These are phyloP conservation scores for Mucor velutinosus DNA, from an alignment of 371 early-diverging fungal genomes.

Conservation along the genomic window DNA sequence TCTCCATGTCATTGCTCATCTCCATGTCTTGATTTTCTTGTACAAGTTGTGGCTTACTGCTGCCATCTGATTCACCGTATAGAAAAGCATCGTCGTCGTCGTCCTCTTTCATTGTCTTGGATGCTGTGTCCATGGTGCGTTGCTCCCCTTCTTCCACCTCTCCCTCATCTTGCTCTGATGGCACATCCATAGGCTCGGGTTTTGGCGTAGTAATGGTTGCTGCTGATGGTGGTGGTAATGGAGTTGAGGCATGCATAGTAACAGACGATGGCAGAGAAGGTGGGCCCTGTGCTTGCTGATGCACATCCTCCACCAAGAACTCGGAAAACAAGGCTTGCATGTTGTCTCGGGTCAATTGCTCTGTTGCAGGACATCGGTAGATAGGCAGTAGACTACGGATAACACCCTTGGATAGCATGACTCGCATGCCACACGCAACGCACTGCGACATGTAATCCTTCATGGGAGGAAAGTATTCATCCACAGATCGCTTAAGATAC, in stretches of 20 bases:
- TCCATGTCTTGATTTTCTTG: slow-evolving; percentile 14
- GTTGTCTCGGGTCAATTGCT: slow-evolving; percentile 27
- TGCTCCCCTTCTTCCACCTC: not conserved
- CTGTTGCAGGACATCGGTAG: slow-evolving; percentile 35
- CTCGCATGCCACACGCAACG: slow-evolving; percentile 60
- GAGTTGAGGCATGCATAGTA: slow-evolving; percentile 4
- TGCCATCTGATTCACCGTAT: slow-evolving; percentile 32
- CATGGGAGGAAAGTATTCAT: slow-evolving; percentile 63
- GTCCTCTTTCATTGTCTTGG: slow-evolving; percentile 15
- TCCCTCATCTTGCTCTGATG: not conserved
- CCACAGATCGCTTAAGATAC: slow-evolving; percentile 59
- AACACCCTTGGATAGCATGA: slow-evolving; percentile 66
- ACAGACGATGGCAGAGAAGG: slow-evolving; percentile 11
- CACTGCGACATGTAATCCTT: slow-evolving; percentile 51
- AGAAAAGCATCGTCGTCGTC: slow-evolving; percentile 38
- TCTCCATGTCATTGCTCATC: not conserved
- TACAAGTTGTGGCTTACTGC: not conserved
- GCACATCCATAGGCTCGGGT: not conserved
- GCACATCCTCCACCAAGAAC: slow-evolving; percentile 17
- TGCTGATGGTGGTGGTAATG: not conserved
- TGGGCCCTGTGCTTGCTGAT: not conserved
- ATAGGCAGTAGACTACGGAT: slow-evolving; percentile 48
- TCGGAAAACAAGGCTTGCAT: slow-evolving; percentile 36
- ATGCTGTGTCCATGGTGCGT: not conserved
- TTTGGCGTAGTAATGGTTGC: not conserved